Evolutionary conservation across 1,284 basidiomycete species (phyloP).

Genomic region (Ceratobasidium sp.): DNA sequence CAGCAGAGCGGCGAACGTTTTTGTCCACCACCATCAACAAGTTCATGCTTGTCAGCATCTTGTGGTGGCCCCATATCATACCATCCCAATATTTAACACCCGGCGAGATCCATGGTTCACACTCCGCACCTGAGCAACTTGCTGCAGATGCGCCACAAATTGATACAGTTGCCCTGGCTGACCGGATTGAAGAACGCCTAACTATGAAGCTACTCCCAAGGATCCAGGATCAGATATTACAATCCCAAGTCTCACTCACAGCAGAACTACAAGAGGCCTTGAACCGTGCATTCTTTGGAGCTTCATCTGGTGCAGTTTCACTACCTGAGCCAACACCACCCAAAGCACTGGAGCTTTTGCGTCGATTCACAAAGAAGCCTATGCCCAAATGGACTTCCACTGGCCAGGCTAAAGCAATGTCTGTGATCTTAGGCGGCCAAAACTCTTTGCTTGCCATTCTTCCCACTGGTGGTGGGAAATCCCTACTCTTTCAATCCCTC

Average conservation of each 20-base stretch:
- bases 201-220: no score
- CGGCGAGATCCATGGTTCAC: no score
- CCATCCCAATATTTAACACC: not conserved
- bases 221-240: no score
- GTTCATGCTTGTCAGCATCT: conserved; percentile 5
- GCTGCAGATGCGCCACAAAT: no score
- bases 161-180: no score
- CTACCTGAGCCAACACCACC: no score
- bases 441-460: conserved; percentile 2
- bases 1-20: not conserved
- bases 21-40: not conserved
- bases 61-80: not conserved
- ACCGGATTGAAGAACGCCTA: no score
- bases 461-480: conserved; percentile 16
- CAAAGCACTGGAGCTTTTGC: no score
- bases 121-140: not conserved
- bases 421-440: not conserved
- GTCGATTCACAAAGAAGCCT: not conserved
- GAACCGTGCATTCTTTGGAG: no score
- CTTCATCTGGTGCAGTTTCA: no score
- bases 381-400: not conserved
- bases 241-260: no score
- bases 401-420: not conserved
- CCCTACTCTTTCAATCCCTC: not conserved
- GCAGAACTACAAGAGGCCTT: no score